Percentiles rank a stretch among this genome's conserved stretches.
phyloP scores from a whole-genome alignment of 345 rosid species.

The Brassica incana region DNA sequence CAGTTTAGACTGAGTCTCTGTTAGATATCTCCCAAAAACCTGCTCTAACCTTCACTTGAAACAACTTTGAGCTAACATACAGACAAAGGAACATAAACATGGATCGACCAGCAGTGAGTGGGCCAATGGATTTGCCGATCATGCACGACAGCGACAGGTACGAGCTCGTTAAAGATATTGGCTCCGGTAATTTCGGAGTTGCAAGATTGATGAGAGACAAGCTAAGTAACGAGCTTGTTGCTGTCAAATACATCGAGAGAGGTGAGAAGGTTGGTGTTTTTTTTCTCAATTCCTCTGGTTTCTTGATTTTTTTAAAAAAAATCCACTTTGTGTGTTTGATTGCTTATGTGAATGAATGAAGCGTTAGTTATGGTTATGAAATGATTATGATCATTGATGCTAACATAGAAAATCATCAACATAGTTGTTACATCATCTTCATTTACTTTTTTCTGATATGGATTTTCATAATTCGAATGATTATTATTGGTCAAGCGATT shows the following conservation, averaged over 20 bases:
- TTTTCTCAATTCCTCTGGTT: not conserved
- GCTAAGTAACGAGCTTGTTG: slow-evolving; percentile 81
- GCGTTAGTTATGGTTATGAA: not conserved
- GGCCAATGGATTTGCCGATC: slow-evolving; percentile 73
- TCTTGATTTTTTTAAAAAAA: not conserved
- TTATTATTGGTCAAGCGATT: not conserved
- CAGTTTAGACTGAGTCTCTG: slow-evolving; percentile 4
- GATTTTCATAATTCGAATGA: not conserved
- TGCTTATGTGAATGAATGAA: not conserved
- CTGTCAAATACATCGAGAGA: slow-evolving; percentile 91
- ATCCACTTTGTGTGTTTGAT: not conserved
- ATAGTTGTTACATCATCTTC: not conserved
- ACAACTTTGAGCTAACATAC: not conserved
- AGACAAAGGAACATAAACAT: slow-evolving; percentile 33
- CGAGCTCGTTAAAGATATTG: slow-evolving; percentile 78
- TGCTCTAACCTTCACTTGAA: not conserved
- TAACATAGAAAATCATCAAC: not conserved
- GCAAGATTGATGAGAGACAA: slow-evolving; percentile 82
- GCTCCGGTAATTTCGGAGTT: slow-evolving; percentile 91
- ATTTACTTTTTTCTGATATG: not conserved
- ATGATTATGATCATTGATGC: not conserved
- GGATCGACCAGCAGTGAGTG: slow-evolving; percentile 74
- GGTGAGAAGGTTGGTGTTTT: slow-evolving; percentile 69
- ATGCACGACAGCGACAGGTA: slow-evolving; percentile 52
- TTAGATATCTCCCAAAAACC: slow-evolving; percentile 11